Conservation (phyloP, 306 rosid genomes). For the Prunus campanulata region DNA sequence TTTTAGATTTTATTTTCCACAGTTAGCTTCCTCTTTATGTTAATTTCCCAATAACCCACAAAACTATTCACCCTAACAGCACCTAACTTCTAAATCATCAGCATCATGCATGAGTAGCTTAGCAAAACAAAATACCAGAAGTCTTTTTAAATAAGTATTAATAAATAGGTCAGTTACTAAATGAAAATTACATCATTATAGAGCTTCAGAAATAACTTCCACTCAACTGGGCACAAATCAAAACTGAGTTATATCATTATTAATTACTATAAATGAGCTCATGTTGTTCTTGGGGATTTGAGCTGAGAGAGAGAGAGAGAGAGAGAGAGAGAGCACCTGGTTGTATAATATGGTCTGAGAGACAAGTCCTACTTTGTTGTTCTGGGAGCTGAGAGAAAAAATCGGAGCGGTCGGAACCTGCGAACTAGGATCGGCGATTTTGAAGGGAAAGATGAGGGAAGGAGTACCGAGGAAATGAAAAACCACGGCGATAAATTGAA, state of each 20-base stretch:
- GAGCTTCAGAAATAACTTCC: not conserved
- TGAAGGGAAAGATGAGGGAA: constrained; percentile 24
- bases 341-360: not conserved
- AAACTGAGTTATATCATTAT: not conserved
- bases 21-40: not conserved
- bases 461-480: constrained; percentile 48
- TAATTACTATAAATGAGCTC: not conserved
- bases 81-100: not conserved
- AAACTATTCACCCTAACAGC: not conserved
- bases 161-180: not conserved
- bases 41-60: not conserved
- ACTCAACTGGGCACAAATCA: not conserved
- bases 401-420: constrained; percentile 24
- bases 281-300: not conserved
- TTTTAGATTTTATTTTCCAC: not conserved
- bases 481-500: constrained; percentile 32
- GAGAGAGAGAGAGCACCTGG: constrained; percentile 16
- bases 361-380: not conserved
- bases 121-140: not conserved
- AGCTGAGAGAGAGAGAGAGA: not conserved
- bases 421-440: constrained; percentile 36
- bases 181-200: not conserved
- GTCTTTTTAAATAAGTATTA: not conserved
- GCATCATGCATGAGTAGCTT: not conserved
- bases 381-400: constrained; percentile 6